Evolutionary conservation across 2,329 filamentous ascomycete genomes (phyloP), one percentile per base, ranked within the genome.

Genomic region (Venturia carpophila): DNA sequence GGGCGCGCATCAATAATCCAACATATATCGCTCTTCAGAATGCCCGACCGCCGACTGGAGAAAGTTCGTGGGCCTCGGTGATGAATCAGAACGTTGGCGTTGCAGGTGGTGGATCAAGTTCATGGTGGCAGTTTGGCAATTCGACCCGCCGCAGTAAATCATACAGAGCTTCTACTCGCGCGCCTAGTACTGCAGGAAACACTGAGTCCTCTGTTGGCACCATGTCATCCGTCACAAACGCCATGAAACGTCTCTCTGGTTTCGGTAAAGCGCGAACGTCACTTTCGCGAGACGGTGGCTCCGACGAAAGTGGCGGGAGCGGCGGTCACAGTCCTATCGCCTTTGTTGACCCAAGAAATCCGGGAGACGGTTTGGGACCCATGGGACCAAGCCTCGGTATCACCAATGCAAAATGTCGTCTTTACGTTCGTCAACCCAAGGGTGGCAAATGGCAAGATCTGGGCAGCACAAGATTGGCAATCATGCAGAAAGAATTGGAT

Each of bases 1-100:
- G 89, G 67, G 87, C 92, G 24, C 89, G 94, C 60, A 89, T 96
- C 73, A 91, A 96, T 77, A 97, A 97, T 73, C 88, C 91, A 64
- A 93, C 92, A 64, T 97, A 93, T 77, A 92, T 90, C 80, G 73
- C 87, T 75, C 69, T 92, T 80, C 83, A 91, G 81, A 82, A 89
- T 79, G 78, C 95, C 82, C 79, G 91, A 81, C 68, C 87, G 79
- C 77, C 80, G 73, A 69, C 80, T 63, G 82, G 71, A 69, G 77
- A 69, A 71, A 75, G 73, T 67, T 79, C 67, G 73, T 82, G 70
- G 80, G 81, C 70, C 73, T 84, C 78, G 69, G 77, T 73, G 67
- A 81, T 84, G 72, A 82, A 82, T 64, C 79, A 78, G 17, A 76
- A 79, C 30, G 81, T 81, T 69, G 43, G 64, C 39, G 27, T 17